phyloP scores from a whole-genome alignment of 768 basidiomycete species.

The Termitomyces sp. region DNA sequence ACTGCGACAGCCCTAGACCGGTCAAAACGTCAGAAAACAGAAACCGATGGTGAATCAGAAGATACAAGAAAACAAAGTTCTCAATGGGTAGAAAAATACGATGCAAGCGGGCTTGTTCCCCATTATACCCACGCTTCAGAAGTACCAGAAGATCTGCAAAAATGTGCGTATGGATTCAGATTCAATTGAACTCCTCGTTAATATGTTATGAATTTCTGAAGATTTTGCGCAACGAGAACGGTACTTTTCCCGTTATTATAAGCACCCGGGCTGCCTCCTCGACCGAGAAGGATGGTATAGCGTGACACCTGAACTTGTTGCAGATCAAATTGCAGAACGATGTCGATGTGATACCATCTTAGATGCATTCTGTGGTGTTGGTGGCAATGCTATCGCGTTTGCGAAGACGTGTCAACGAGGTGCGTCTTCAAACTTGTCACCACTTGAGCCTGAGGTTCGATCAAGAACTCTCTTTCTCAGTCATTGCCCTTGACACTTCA shows the following conservation, averaged over 20 bases:
- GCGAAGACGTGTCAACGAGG: slow-evolving; percentile 94
- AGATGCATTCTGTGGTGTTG: slow-evolving; percentile 97
- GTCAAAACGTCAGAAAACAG: slow-evolving; percentile 33
- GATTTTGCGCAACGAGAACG: slow-evolving; percentile 86
- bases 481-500: slow-evolving; percentile 91
- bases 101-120: slow-evolving; percentile 72
- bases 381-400: slow-evolving; percentile 96
- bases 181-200: neutral
- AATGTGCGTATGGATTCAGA: slow-evolving; percentile 58
- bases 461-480: slow-evolving; percentile 34
- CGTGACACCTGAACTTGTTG: slow-evolving; percentile 92
- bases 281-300: slow-evolving; percentile 99
- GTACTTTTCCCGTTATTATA: slow-evolving; percentile 74
- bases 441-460: no score
- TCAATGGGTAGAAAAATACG: slow-evolving; percentile 43
- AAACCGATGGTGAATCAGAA: slow-evolving; percentile 15
- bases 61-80: slow-evolving; percentile 15
- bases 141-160: slow-evolving; percentile 75
- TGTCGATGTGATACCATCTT: slow-evolving; percentile 83
- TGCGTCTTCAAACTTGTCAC: slow-evolving; percentile 32
- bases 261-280: slow-evolving; percentile 71
- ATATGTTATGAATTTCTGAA: slow-evolving; percentile 27
- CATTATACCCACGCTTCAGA: slow-evolving; percentile 61
- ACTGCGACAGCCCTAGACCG: slow-evolving; percentile 8
- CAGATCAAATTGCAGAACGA: slow-evolving; percentile 87